phyloP scores from a whole-genome alignment of 345 rosid genomes.

The Eucalyptus sp. region DNA sequence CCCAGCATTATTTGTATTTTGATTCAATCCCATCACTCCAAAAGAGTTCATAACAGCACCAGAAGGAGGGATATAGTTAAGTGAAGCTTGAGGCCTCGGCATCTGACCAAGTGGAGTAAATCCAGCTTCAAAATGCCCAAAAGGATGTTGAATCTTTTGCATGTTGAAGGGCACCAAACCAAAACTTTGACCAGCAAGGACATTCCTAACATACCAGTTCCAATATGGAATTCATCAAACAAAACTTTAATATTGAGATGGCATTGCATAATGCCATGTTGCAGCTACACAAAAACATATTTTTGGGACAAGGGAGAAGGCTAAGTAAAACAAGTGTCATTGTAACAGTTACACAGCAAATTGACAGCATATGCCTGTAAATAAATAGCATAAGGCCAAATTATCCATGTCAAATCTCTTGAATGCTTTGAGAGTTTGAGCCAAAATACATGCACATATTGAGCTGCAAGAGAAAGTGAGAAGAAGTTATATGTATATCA shows the following conservation, averaged over 20 bases:
- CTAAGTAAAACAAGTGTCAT: background rate
- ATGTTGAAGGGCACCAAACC: slow-evolving; percentile 35
- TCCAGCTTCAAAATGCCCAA: slow-evolving; percentile 42
- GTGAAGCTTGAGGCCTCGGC: slow-evolving; percentile 38
- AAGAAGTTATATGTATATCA: too few species aligned
- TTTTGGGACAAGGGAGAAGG: background rate
- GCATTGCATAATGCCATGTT: background rate
- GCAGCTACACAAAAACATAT: background rate
- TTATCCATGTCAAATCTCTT: too few species aligned
- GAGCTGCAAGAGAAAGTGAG: too few species aligned
- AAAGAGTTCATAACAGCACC: slow-evolving; percentile 47
- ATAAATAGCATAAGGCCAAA: background rate
- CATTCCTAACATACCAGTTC: slow-evolving; percentile 68
- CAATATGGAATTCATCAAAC: background rate
- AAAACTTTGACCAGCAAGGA: slow-evolving; percentile 51
- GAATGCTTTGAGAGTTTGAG: too few species aligned
- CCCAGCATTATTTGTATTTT: slow-evolving; percentile 39
- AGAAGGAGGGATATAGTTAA: slow-evolving; percentile 35
- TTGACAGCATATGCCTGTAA: background rate
- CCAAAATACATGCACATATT: too few species aligned
- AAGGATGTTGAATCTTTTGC: slow-evolving; percentile 60
- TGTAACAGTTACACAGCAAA: background rate
- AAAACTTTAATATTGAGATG: background rate
- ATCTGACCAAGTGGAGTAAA: slow-evolving; percentile 50
- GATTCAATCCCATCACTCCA: slow-evolving; percentile 33